These are phyloP conservation scores for Petunia secreta DNA, from an alignment of 257 asterid species.

Conservation along the genomic window DNA sequence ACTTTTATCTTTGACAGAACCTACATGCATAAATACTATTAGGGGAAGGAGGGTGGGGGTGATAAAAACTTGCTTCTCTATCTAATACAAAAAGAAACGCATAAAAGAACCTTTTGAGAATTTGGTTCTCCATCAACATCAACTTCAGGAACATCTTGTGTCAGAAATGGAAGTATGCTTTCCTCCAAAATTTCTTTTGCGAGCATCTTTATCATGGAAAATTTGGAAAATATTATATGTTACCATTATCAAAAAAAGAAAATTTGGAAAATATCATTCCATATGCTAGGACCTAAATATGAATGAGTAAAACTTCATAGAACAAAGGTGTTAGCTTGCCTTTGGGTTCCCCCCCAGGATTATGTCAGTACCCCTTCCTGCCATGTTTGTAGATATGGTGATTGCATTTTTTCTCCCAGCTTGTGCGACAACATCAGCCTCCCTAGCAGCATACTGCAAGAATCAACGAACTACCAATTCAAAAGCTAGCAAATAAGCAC, in stretches of 20 bases:
- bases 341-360: constrained; percentile 99
- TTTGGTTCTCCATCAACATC: constrained; percentile 60
- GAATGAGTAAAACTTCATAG: background rate
- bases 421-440: constrained; percentile 96
- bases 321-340: constrained; percentile 45
- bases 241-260: background rate
- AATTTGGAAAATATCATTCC: constrained; percentile 15
- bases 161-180: constrained; percentile 69
- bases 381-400: constrained; percentile 97
- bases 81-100: constrained; percentile 24
- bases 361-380: constrained; percentile 98
- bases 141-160: constrained; percentile 60
- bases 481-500: background rate
- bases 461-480: constrained; percentile 12
- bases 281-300: constrained; percentile 15
- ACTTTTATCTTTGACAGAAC: constrained; percentile 83
- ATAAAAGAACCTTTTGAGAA: constrained; percentile 63
- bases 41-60: background rate
- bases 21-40: constrained; percentile 45
- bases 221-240: background rate
- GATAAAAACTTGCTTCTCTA: background rate
- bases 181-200: constrained; percentile 84
- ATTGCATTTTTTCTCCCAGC: constrained; percentile 96
- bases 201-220: constrained; percentile 65
- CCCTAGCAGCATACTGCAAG: constrained; percentile 95